These are phyloP conservation scores for Neurospora tetraspora DNA, from an alignment of 495 filamentous ascomycete genomes.

Conservation along the genomic window DNA sequence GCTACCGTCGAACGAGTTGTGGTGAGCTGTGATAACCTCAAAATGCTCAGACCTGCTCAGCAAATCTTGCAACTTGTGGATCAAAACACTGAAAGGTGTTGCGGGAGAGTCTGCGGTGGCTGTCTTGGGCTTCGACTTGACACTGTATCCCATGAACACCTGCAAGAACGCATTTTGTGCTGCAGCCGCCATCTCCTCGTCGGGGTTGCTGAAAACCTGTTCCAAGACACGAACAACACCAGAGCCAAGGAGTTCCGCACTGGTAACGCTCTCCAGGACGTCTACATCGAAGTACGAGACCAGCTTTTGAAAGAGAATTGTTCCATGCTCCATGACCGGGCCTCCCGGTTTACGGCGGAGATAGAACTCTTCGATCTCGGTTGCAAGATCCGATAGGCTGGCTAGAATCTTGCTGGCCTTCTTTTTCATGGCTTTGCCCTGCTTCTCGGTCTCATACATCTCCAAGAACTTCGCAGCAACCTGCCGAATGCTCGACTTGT, in stretches of 20 bases:
- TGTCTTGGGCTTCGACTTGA: slow-evolving; percentile 51
- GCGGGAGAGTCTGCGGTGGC: slow-evolving; percentile 52
- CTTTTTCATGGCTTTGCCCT: slow-evolving; percentile 56
- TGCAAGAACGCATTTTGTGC: slow-evolving; percentile 80
- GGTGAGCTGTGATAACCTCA: slow-evolving; percentile 90
- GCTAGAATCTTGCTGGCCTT: slow-evolving; percentile 68
- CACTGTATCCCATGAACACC: slow-evolving; percentile 78
- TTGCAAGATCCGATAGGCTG: slow-evolving; percentile 59
- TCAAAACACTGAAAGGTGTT: slow-evolving; percentile 82
- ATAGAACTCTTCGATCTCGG: slow-evolving; percentile 61
- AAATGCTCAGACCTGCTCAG: slow-evolving; percentile 96
- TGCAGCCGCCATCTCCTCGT: slow-evolving; percentile 41
- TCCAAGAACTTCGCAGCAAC: slow-evolving; percentile 76
- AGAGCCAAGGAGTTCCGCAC: slow-evolving; percentile 84
- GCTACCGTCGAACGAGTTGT: slow-evolving; percentile 85
- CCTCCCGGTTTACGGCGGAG: slow-evolving; percentile 36
- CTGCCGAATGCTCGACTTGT: slow-evolving; percentile 63
- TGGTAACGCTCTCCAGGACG: slow-evolving; percentile 87
- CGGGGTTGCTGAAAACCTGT: slow-evolving; percentile 65
- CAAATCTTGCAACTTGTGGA: slow-evolving; percentile 91
- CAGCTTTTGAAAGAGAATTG: slow-evolving; percentile 61
- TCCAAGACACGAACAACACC: slow-evolving; percentile 77
- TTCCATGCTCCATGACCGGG: slow-evolving; percentile 40
- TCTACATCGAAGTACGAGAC: slow-evolving; percentile 86
- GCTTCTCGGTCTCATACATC: slow-evolving; percentile 66